Percentiles rank a stretch among this genome's conserved stretches.
Conservation (phyloP, 2,329 filamentous ascomycete genomes). For the Phialocephala subalpina region DNA sequence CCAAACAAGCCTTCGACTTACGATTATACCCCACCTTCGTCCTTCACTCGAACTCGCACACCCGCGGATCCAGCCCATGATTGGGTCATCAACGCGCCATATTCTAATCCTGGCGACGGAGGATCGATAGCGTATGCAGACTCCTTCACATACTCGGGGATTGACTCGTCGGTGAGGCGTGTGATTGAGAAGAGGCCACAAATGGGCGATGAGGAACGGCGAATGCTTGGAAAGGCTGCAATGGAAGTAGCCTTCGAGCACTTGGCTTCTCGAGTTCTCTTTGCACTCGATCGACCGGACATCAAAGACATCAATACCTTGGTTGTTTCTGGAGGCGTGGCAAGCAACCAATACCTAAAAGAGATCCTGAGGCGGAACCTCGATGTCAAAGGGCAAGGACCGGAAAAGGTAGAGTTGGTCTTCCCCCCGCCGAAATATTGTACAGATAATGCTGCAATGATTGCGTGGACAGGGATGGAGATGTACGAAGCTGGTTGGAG, state of each 20-base stretch:
- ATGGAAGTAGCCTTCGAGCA: constrained; percentile 91
- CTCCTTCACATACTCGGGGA: constrained; percentile 78
- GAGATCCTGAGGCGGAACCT: constrained; percentile 67
- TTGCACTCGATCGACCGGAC: constrained; percentile 63
- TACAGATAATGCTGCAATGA: constrained; percentile 98
- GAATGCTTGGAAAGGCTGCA: constrained; percentile 72
- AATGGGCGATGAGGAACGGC: constrained; percentile 67
- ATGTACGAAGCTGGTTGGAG: constrained; percentile 85
- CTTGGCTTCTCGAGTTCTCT: constrained; percentile 75
- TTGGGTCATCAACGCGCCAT: constrained; percentile 75
- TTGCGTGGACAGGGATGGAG: constrained; percentile 91
- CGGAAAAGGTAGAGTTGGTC: constrained; percentile 62
- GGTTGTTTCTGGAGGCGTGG: constrained; percentile 90
- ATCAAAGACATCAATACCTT: constrained; percentile 60
- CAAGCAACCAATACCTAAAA: constrained; percentile 81
- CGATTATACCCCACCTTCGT: constrained; percentile 56
- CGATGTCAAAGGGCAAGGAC: constrained; percentile 68
- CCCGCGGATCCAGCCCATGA: constrained; percentile 57
- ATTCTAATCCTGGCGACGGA: constrained; percentile 61
- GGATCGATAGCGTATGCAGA: constrained; percentile 40
- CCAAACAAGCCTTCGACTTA: constrained; percentile 51
- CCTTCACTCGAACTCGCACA: constrained; percentile 57
- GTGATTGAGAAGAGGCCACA: constrained; percentile 53
- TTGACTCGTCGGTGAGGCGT: constrained; percentile 71
- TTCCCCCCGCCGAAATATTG: constrained; percentile 83